Conservation (phyloP, 225 moss, liverwort and hornwort genomes). For the Polytrichum formosum region DNA sequence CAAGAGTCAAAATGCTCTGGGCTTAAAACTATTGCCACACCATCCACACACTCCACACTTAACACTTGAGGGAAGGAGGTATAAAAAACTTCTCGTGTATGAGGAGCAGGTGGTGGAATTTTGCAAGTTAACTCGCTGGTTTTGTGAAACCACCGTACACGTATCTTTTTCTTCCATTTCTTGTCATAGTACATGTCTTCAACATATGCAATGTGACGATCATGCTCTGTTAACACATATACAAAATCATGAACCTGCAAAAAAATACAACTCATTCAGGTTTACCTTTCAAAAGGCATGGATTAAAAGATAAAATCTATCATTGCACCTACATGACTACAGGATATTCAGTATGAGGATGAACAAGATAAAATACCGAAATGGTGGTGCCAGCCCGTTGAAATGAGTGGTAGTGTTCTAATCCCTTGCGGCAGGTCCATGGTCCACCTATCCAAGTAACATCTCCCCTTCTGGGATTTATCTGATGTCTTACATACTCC, state of each 20-base stretch:
- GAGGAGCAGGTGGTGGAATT: slow-evolving; percentile 74
- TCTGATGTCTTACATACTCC: slow-evolving; percentile 36
- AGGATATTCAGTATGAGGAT: neutral
- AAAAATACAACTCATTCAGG: neutral
- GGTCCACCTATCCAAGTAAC: slow-evolving; percentile 62
- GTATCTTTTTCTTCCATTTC: slow-evolving; percentile 74
- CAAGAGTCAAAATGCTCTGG: slow-evolving; percentile 67
- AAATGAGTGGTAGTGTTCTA: slow-evolving; percentile 74
- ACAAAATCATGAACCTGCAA: slow-evolving; percentile 73
- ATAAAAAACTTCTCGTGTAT: slow-evolving; percentile 65
- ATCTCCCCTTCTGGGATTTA: slow-evolving; percentile 40
- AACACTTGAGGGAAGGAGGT: slow-evolving; percentile 75
- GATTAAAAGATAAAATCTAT: neutral
- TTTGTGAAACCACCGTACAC: slow-evolving; percentile 91
- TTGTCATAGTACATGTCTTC: slow-evolving; percentile 88
- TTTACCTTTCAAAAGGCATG: neutral
- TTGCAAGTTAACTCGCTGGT: slow-evolving; percentile 69
- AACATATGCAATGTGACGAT: slow-evolving; percentile 79
- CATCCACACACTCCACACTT: slow-evolving; percentile 90
- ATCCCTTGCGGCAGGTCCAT: slow-evolving; percentile 66
- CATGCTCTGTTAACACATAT: slow-evolving; percentile 76
- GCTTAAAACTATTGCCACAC: slow-evolving; percentile 72
- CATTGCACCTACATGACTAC: neutral
- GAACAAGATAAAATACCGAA: slow-evolving; percentile 30
- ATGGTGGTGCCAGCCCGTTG: slow-evolving; percentile 82